phyloP scores from a whole-genome alignment of 805 yeast species.

The Debaryomyces tyrocola region DNA sequence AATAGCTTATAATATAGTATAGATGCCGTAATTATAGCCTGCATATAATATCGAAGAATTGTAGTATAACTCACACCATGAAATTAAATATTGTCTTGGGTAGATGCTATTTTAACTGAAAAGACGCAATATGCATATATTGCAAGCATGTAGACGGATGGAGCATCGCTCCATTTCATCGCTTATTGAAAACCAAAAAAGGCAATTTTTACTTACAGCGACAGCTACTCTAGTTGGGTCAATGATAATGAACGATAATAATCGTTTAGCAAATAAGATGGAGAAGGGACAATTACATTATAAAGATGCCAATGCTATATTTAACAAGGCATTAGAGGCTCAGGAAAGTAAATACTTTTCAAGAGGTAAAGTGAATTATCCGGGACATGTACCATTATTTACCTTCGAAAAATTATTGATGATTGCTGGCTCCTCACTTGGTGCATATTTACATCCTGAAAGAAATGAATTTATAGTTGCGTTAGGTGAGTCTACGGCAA shows the following conservation, averaged over 20 bases:
- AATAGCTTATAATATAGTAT: neutral
- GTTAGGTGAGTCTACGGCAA: constrained; percentile 88
- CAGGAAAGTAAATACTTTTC: constrained; percentile 29
- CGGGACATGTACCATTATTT: constrained; percentile 78
- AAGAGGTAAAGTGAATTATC: constrained; percentile 52
- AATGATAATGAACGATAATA: constrained; percentile 40
- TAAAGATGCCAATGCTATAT: constrained; percentile 29
- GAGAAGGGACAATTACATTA: constrained; percentile 49
- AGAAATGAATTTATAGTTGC: constrained; percentile 74
- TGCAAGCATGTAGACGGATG: too few species aligned
- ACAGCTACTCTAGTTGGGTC: constrained; percentile 24
- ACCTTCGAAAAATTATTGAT: constrained; percentile 60
- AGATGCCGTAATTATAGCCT: neutral
- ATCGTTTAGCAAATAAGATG: constrained; percentile 60
- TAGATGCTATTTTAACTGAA: too few species aligned
- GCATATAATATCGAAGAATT: neutral
- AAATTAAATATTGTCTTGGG: too few species aligned
- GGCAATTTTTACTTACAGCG: constrained; percentile 14
- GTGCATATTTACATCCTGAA: constrained; percentile 76
- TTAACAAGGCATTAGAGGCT: constrained; percentile 21
- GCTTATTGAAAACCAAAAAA: neutral
- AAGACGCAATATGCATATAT: too few species aligned
- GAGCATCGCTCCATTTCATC: too few species aligned
- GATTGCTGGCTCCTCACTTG: constrained; percentile 72
- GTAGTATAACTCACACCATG: neutral